These are phyloP conservation scores for Lophiotrema nucula DNA, from an alignment of 495 filamentous ascomycete genomes.

Conservation along the genomic window DNA sequence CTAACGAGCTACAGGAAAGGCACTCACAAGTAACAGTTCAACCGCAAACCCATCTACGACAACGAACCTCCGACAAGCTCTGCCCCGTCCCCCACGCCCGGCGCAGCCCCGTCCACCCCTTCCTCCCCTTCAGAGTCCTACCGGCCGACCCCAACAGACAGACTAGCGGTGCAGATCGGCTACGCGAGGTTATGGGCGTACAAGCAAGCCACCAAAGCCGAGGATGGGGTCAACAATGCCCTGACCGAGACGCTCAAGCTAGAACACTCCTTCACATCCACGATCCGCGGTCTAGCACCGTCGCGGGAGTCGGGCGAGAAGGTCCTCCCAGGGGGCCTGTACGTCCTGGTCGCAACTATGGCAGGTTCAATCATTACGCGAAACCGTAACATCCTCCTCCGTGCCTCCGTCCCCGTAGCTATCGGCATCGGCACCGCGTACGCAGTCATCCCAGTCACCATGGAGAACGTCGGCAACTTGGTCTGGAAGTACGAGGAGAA, in stretches of 20 bases:
- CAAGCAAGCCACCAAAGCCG: conserved; percentile 63
- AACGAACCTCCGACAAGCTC: conserved; percentile 44
- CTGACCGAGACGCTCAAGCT: conserved; percentile 72
- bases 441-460: conserved; percentile 44
- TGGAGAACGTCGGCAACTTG: conserved; percentile 79
- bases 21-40: conserved; percentile 33
- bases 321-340: conserved; percentile 80
- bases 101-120: conserved; percentile 22
- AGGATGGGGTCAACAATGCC: conserved; percentile 73
- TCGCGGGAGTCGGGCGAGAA: conserved; percentile 76
- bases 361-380: conserved; percentile 83
- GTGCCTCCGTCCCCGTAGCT: conserved; percentile 58
- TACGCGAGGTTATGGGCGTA: conserved; percentile 79
- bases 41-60: conserved; percentile 88
- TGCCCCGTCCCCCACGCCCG: conserved; percentile 28
- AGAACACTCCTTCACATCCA: conserved; percentile 81
- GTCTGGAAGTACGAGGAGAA: conserved; percentile 86
- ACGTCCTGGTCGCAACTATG: conserved; percentile 90
- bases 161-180: conserved; percentile 80
- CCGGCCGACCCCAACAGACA: conserved; percentile 81
- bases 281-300: conserved; percentile 82
- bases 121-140: conserved; percentile 39
- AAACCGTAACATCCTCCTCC: conserved; percentile 78
- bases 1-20: too few species aligned
- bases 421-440: conserved; percentile 43